These are phyloP conservation scores for Xerocomus brunneocitrinus DNA, from an alignment of 768 basidiomycete genomes.

Conservation along the genomic window DNA sequence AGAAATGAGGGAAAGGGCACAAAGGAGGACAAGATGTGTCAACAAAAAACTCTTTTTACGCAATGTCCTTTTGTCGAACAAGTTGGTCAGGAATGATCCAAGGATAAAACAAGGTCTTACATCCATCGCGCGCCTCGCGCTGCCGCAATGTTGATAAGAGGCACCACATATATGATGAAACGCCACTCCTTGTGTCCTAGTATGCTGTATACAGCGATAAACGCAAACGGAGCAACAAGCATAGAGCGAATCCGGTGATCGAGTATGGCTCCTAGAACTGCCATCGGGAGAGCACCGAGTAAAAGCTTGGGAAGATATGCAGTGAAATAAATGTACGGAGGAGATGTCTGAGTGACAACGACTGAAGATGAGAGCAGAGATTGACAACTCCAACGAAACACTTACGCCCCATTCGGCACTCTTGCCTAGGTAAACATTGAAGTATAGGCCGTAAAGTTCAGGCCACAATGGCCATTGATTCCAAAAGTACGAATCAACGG, in stretches of 20 bases:
- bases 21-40: conserved; percentile 43
- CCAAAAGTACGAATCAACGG: conserved; percentile 89
- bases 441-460: conserved; percentile 71
- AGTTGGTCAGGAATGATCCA: background rate
- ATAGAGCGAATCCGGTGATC: conserved; percentile 50
- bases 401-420: conserved; percentile 90
- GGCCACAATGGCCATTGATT: conserved; percentile 73
- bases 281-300: conserved; percentile 57
- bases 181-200: conserved; percentile 98
- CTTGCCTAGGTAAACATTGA: conserved; percentile 86
- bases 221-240: conserved; percentile 47
- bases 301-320: conserved; percentile 74
- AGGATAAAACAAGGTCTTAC: conserved; percentile 41
- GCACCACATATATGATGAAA: conserved; percentile 86
- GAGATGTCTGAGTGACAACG: conserved; percentile 52
- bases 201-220: conserved; percentile 61
- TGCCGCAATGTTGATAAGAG: conserved; percentile 74
- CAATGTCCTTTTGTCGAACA: conserved; percentile 35
- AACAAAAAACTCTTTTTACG: conserved; percentile 45
- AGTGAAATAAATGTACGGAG: conserved; percentile 61
- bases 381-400: conserved; percentile 9
- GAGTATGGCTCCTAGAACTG: conserved; percentile 45
- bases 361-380: background rate
- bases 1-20: conserved; percentile 43
- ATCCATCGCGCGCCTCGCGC: conserved; percentile 59